Percentiles rank a stretch among this genome's conserved stretches.
These are phyloP conservation scores for Corynespora cassiicola DNA, from an alignment of 2,329 filamentous ascomycete species.

Conservation along the genomic window DNA sequence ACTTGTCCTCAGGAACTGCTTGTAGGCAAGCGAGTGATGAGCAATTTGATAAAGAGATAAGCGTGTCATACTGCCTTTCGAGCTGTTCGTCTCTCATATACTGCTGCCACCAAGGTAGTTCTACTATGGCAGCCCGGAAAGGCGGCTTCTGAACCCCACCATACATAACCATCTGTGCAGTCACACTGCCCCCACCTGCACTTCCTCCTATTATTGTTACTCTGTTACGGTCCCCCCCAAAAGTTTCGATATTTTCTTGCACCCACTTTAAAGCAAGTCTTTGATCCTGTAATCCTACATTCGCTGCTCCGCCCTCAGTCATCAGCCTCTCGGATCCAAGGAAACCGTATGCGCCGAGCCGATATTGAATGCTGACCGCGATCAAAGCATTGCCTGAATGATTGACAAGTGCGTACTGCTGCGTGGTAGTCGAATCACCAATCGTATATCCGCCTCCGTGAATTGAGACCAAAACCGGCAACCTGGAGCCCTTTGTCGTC, in stretches of 20 bases:
- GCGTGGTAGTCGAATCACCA: conserved; percentile 24
- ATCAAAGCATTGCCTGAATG: conserved; percentile 48
- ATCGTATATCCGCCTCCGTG: conserved; percentile 39
- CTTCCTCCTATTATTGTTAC: conserved; percentile 65
- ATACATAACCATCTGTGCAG: conserved; percentile 34
- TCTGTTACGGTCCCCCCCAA: conserved; percentile 60
- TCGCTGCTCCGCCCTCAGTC: conserved; percentile 61
- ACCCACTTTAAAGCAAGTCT: conserved; percentile 65
- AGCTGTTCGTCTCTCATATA: conserved; percentile 34
- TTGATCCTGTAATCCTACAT: conserved; percentile 68
- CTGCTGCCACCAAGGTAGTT: conserved; percentile 47
- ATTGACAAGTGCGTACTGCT: conserved; percentile 33
- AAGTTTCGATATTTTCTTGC: conserved; percentile 57
- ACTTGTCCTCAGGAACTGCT: conserved; percentile 8
- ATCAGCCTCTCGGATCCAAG: conserved; percentile 62
- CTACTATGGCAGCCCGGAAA: conserved; percentile 43
- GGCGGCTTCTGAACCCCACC: conserved; percentile 41
- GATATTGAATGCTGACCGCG: conserved; percentile 66
- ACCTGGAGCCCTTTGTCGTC: conserved; percentile 16
- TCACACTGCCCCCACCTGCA: conserved; percentile 64
- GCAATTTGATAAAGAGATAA: conserved; percentile 33
- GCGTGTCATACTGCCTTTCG: conserved; percentile 34
- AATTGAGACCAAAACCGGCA: conserved; percentile 44
- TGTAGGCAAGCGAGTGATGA: conserved; percentile 34
- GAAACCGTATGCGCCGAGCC: conserved; percentile 67